A percentile compares a stretch with the other conserved stretches of the same genome.
These are phyloP conservation scores for Discostella stelligeroides DNA, from an alignment of 108 stramenopile genomes.

Conservation along the genomic window DNA sequence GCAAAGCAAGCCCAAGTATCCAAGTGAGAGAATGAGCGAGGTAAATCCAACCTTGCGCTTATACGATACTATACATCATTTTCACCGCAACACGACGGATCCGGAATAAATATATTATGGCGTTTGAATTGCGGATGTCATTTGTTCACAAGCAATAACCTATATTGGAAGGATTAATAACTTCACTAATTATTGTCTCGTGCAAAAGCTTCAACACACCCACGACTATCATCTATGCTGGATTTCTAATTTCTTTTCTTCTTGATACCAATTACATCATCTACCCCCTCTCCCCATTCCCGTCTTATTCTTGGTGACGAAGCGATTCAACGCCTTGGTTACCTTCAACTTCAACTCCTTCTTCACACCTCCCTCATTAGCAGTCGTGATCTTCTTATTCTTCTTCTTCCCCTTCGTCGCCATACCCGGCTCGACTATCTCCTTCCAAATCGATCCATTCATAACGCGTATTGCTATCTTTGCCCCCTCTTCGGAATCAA, in stretches of 20 bases:
- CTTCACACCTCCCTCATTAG: slow-evolving; percentile 22
- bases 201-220: no score
- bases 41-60: no score
- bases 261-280: not conserved
- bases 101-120: no score
- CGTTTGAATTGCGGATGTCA: no score
- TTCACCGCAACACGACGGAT: no score
- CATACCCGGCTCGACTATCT: slow-evolving; percentile 37
- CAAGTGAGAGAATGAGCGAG: no score
- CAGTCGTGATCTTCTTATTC: slow-evolving; percentile 24
- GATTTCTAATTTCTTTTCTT: no score
- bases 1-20: no score
- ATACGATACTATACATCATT: no score
- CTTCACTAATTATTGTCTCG: not conserved
- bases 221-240: not conserved
- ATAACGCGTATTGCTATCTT: slow-evolving; percentile 65
- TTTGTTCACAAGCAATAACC: no score
- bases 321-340: slow-evolving; percentile 69
- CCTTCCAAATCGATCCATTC: slow-evolving; percentile 60
- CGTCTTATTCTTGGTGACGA: slow-evolving; percentile 48
- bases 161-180: no score
- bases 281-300: not conserved
- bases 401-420: slow-evolving; percentile 34
- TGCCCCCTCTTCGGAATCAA: slow-evolving; percentile 72
- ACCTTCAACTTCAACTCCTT: slow-evolving; percentile 76